Evolutionary conservation across 148 eudicot species (phyloP), one percentile per base, ranked within the genome.

Genomic region (Chenopodium formosanum): DNA sequence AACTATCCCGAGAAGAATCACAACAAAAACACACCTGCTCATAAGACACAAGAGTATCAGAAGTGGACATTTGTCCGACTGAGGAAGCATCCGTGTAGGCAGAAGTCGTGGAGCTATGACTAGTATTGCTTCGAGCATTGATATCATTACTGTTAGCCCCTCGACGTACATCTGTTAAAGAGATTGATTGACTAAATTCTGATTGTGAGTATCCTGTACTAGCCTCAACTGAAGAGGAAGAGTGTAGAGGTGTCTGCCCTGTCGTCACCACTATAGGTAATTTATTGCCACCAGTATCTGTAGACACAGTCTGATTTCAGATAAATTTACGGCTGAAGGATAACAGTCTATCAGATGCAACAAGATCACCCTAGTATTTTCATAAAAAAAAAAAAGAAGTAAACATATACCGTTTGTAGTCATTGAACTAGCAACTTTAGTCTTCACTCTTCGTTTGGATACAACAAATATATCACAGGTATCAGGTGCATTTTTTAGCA

Each of bases 401-500:
- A 17, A 25, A 29, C 80, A 52, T 12, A 13, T 90, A 94, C 97
- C 88, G 46, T 74, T 72, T 53, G 85, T 74, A 58, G 78, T 83
- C 77, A 89, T 78, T 76, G 88, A 82, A 72, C 82, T 78, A 46
- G 83, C 86, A 12, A 86, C 86, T 77, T 84, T 90, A 17, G 92
- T 90, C 79, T 83, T 85, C 71, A 91, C 86, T 83, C 88, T 85
- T 70, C 85, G 72, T 84, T 85, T 86, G 14, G 95, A 86, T 75
- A 94, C 90, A 71, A 92, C 85, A 73, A 90, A 92, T 56, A 92
- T 58, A 53, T 88, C 85, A 80, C 98, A 91, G 4, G 84, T 82
- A 46, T 88, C 88, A 50, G 97, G 92, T 77, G 91, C 92, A 78
- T 81, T 68, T 84, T 89, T 90, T 34, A 92, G 76, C 71, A 94